A percentile compares a stretch with the other conserved stretches of the same genome.
phyloP scores from a whole-genome alignment of 805 yeast species.

The Ogataea polymorpha region DNA sequence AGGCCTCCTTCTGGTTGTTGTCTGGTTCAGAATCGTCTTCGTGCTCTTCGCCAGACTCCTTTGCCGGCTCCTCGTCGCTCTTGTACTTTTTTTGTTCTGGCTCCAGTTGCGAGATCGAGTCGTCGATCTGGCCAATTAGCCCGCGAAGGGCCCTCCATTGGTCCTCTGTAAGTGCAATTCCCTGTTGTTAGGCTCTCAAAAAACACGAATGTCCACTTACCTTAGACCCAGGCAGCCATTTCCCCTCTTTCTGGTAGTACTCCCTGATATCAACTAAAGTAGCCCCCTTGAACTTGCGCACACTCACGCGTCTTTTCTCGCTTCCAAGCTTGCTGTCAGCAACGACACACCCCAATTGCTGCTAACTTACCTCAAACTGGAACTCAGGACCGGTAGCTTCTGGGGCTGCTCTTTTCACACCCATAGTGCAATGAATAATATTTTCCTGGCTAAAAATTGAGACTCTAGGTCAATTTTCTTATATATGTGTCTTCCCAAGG shows the following conservation, averaged over 20 bases:
- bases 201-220: conserved; percentile 25
- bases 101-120: conserved; percentile 39
- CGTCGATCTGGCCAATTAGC: conserved; percentile 44
- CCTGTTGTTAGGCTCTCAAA: conserved; percentile 29
- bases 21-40: not conserved
- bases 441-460: no score
- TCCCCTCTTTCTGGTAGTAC: conserved; percentile 59
- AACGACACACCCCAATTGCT: not conserved
- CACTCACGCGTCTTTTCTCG: conserved; percentile 67
- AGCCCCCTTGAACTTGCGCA: conserved; percentile 64
- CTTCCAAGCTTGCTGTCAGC: conserved; percentile 21
- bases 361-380: conserved; percentile 21
- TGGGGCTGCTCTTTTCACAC: conserved; percentile 2
- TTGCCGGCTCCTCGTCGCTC: conserved; percentile 13
- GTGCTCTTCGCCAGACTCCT: not conserved
- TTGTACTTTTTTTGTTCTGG: conserved; percentile 13
- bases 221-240: conserved; percentile 77
- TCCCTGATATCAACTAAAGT: conserved; percentile 82
- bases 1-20: conserved; percentile 10
- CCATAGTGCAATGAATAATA: conserved; percentile 7
- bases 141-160: conserved; percentile 51
- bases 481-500: conserved; percentile 12
- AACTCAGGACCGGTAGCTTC: conserved; percentile 8
- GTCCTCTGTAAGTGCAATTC: conserved; percentile 57
- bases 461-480: not conserved